phyloP scores from a whole-genome alignment of 495 filamentous ascomycete species.

The Aspergillus asperescens region DNA sequence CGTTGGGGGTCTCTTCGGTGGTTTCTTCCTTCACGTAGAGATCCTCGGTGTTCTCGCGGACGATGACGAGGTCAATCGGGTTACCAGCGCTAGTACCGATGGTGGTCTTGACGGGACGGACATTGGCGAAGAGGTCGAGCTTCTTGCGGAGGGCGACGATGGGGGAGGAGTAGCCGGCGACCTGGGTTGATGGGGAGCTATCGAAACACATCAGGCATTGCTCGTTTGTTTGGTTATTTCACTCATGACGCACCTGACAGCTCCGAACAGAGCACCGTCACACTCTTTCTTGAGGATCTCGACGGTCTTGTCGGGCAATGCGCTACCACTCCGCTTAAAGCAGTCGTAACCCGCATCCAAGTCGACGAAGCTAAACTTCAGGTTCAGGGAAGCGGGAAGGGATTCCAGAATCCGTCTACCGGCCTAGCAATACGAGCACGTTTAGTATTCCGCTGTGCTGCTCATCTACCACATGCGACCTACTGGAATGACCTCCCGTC shows the following conservation, averaged over 20 bases:
- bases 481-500: constrained; percentile 92
- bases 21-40: constrained; percentile 97
- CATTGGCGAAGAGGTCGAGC: constrained; percentile 93
- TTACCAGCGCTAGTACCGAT: constrained; percentile 43
- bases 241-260: constrained; percentile 60
- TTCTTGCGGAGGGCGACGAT: constrained; percentile 96
- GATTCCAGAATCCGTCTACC: constrained; percentile 87
- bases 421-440: constrained; percentile 42
- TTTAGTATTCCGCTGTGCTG: constrained; percentile 15
- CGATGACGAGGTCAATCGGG: constrained; percentile 93
- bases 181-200: constrained; percentile 77
- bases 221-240: not conserved
- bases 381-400: constrained; percentile 69
- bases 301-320: constrained; percentile 86
- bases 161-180: constrained; percentile 91
- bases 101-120: constrained; percentile 90
- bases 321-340: constrained; percentile 81
- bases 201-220: not conserved
- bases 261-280: constrained; percentile 93
- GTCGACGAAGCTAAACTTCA: constrained; percentile 91
- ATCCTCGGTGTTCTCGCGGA: constrained; percentile 98
- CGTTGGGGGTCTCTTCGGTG: constrained; percentile 63
- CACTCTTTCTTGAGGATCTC: constrained; percentile 80
- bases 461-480: constrained; percentile 15
- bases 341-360: constrained; percentile 89